These are phyloP conservation scores for Citrus australasica DNA, from an alignment of 345 rosid species.

Conservation along the genomic window DNA sequence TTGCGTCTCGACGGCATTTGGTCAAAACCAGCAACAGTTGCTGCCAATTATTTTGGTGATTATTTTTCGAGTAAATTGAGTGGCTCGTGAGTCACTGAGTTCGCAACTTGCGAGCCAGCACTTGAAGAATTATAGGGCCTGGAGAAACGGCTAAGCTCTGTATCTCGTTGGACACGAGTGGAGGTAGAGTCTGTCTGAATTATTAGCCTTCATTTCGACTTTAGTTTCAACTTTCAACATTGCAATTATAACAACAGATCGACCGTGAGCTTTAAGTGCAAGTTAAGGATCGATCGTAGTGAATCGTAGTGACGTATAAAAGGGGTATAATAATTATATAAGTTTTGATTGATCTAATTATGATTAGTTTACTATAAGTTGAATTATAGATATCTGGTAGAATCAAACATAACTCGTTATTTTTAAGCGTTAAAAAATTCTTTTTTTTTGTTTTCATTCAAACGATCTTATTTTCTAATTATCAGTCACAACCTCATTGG, in stretches of 20 bases:
- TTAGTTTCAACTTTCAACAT: not conserved
- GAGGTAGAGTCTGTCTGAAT: not conserved
- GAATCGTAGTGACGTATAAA: too few species aligned
- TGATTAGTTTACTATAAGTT: not conserved
- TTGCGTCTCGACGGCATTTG: not conserved
- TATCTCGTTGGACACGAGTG: not conserved
- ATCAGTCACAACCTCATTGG: too few species aligned
- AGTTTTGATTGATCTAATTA: not conserved
- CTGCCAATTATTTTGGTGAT: not conserved
- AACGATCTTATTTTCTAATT: too few species aligned
- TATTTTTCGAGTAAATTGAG: not conserved
- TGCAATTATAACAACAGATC: not conserved
- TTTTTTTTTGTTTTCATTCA: too few species aligned
- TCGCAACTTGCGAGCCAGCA: not conserved
- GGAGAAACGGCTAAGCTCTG: not conserved
- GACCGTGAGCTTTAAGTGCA: slow-evolving; percentile 16
- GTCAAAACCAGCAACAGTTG: not conserved
- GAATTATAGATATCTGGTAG: too few species aligned
- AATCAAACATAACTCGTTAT: too few species aligned
- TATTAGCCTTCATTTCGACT: not conserved
- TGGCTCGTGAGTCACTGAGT: not conserved
- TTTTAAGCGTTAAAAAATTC: too few species aligned
- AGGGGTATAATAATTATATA: not conserved
- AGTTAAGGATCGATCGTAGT: not conserved
- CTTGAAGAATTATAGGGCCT: not conserved